A percentile compares a stretch with the other conserved stretches of the same genome.
Conservation (phyloP, 768 basidiomycete genomes). For the Amanita phalloides region DNA sequence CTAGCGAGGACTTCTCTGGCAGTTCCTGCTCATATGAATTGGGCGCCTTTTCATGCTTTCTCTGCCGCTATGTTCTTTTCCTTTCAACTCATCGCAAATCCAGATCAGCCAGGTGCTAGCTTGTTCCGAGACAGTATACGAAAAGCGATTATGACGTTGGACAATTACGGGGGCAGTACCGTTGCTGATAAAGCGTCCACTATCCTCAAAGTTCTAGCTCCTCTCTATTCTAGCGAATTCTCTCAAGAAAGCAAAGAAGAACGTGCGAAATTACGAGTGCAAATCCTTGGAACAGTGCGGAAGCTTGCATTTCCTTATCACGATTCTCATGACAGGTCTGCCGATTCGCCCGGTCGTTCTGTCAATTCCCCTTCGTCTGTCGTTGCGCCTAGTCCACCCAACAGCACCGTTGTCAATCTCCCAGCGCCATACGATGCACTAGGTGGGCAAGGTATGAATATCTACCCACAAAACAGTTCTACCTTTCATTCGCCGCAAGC, state of each 20-base stretch:
- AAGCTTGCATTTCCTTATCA: conserved; percentile 79
- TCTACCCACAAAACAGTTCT: not conserved
- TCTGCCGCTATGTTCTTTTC: conserved; percentile 87
- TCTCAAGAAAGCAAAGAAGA: conserved; percentile 34
- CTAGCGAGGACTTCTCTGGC: conserved; percentile 56
- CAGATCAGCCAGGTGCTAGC: conserved; percentile 68
- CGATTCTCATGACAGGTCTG: conserved; percentile 23
- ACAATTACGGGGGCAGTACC: conserved; percentile 50
- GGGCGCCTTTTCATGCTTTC: conserved; percentile 79
- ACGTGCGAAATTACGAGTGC: conserved; percentile 48
- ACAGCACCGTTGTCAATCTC: conserved; percentile 23
- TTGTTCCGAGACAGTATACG: conserved; percentile 69
- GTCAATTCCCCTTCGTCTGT: conserved; percentile 48
- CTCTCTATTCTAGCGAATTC: conserved; percentile 62
- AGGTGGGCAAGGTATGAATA: not conserved
- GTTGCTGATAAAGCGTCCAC: conserved; percentile 69
- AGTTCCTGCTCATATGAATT: conserved; percentile 76
- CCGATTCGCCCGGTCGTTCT: conserved; percentile 34
- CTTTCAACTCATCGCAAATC: conserved; percentile 76
- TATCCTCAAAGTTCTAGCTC: conserved; percentile 61
- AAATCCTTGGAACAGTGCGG: conserved; percentile 55
- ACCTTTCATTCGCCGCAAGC: conserved; percentile 17
- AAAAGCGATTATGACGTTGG: conserved; percentile 55
- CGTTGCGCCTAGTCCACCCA: conserved; percentile 47
- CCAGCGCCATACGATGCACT: conserved; percentile 26